Evolutionary conservation across 2,329 filamentous ascomycete species (phyloP).

Genomic region (Xylaria sp.): DNA sequence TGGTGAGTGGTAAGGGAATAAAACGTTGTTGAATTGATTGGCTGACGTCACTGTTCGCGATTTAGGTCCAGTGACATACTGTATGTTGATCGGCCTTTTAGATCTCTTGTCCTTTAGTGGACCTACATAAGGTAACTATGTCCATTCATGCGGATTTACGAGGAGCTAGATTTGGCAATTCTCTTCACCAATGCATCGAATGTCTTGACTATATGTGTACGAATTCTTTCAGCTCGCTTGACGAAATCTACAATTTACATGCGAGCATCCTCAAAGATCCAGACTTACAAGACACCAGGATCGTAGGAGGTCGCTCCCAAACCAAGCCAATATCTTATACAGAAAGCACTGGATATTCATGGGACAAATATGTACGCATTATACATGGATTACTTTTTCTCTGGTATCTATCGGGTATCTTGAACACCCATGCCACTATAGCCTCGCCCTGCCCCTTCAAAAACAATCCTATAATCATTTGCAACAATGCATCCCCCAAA

Average conservation of each 20-base stretch:
- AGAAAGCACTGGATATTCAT: neutral
- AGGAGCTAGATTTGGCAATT: neutral
- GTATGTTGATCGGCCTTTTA: neutral
- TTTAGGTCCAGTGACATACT: neutral
- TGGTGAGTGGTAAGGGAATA: neutral
- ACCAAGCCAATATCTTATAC: neutral
- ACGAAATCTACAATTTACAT: neutral
- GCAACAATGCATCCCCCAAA: conserved; percentile 22
- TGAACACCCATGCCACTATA: conserved; percentile 22
- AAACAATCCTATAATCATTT: conserved; percentile 4
- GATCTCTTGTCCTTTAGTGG: neutral
- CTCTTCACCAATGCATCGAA: neutral
- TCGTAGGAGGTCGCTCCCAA: neutral
- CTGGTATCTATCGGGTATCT: conserved; percentile 34
- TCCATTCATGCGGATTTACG: neutral
- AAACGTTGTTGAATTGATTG: neutral
- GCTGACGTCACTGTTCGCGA: conserved; percentile 26
- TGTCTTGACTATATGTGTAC: neutral
- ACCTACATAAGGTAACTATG: neutral
- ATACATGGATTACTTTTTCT: conserved; percentile 16
- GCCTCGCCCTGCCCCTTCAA: conserved; percentile 5
- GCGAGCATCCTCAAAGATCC: neutral
- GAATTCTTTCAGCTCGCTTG: neutral
- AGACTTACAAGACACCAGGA: neutral
- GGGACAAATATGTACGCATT: neutral